phyloP scores from a whole-genome alignment of 1,139 yeast genomes.

The Nakaseomyces uthaithaninus region DNA sequence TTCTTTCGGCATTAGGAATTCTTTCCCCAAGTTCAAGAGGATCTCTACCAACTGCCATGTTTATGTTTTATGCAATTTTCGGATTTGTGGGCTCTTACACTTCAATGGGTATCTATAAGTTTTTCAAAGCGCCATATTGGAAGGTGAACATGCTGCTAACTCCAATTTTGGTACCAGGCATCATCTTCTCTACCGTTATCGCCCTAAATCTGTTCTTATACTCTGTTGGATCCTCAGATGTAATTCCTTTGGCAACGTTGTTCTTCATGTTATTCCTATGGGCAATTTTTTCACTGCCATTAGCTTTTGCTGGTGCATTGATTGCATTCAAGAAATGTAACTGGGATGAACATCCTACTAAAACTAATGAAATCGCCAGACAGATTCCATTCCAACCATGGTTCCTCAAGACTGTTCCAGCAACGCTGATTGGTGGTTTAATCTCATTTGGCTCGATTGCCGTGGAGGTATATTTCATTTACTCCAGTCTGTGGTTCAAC shows the following conservation, averaged over 20 bases:
- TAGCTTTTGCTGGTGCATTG: slow-evolving; percentile 72
- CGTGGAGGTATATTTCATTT: slow-evolving; percentile 83
- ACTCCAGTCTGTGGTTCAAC: slow-evolving; percentile 90
- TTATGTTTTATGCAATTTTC: slow-evolving; percentile 68
- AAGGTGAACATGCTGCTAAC: slow-evolving; percentile 75
- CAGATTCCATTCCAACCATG: slow-evolving; percentile 90
- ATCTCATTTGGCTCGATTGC: slow-evolving; percentile 94
- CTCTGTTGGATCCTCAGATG: slow-evolving; percentile 79
- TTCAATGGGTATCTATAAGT: slow-evolving; percentile 78
- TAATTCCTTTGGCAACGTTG: slow-evolving; percentile 89
- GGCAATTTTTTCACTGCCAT: slow-evolving; percentile 80
- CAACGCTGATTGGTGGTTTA: slow-evolving; percentile 72
- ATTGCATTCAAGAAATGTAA: slow-evolving; percentile 61
- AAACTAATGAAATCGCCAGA: slow-evolving; percentile 89
- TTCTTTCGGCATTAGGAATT: slow-evolving; percentile 81
- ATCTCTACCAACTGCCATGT: slow-evolving; percentile 81
- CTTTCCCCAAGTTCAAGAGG: slow-evolving; percentile 94
- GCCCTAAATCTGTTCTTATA: slow-evolving; percentile 76
- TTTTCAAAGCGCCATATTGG: slow-evolving; percentile 91
- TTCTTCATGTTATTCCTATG: slow-evolving; percentile 72
- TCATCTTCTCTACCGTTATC: slow-evolving; percentile 54
- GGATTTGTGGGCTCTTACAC: slow-evolving; percentile 78
- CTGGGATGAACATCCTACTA: slow-evolving; percentile 54
- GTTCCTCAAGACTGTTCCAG: slow-evolving; percentile 62
- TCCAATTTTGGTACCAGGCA: slow-evolving; percentile 78